These are phyloP conservation scores for Solanum chaucha DNA, from an alignment of 257 asterid genomes.

Conservation along the genomic window DNA sequence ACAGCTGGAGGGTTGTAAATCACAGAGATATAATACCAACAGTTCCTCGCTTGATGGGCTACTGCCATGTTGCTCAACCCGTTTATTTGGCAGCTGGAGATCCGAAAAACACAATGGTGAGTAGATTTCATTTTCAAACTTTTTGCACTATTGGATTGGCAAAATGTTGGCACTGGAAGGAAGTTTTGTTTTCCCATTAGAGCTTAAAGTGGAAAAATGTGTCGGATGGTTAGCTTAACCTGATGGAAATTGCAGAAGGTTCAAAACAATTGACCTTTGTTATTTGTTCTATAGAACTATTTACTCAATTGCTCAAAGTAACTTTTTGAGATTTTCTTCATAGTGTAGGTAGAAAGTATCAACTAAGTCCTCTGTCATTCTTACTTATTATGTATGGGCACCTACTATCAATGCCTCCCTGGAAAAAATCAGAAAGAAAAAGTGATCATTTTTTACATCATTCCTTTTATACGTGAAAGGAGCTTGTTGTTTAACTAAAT, in stretches of 20 bases:
- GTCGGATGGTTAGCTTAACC: background rate
- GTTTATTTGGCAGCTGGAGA: constrained; percentile 68
- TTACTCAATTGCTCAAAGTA: background rate
- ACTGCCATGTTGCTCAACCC: constrained; percentile 97
- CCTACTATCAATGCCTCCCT: background rate
- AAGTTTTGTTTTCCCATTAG: background rate
- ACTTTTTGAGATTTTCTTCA: background rate
- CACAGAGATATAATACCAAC: constrained; percentile 97
- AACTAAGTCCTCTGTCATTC: background rate
- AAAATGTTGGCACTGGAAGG: background rate
- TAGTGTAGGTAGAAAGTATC: background rate
- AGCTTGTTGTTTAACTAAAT: background rate
- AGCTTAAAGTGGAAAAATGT: no score
- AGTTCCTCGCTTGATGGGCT: constrained; percentile 97
- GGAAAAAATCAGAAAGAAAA: background rate
- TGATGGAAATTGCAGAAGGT: background rate
- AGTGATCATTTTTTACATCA: background rate
- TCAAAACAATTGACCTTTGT: background rate
- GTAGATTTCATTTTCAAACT: background rate
- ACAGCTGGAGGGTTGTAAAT: constrained; percentile 94
- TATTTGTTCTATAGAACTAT: background rate
- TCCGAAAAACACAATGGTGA: constrained; percentile 34
- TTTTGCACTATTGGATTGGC: background rate
- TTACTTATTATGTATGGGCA: background rate
- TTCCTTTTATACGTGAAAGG: background rate